phyloP scores from a whole-genome alignment of 306 rosid genomes.

The Neltuma alba region DNA sequence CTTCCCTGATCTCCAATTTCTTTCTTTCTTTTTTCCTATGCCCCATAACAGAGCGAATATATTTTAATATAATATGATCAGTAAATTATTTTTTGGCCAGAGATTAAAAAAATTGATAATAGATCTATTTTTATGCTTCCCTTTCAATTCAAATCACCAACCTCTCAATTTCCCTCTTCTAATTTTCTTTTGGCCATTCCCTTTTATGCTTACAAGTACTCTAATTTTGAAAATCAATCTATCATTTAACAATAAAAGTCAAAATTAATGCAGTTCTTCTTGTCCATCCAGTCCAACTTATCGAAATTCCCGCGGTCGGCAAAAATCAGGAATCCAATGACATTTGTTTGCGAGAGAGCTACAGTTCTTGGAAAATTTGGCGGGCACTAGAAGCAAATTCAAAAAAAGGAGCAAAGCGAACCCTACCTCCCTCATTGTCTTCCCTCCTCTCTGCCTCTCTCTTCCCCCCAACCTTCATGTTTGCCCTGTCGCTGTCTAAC shows the following conservation, averaged over 20 bases:
- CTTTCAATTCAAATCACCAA: background rate
- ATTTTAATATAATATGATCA: background rate
- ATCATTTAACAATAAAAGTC: slow-evolving; percentile 15
- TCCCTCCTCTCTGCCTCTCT: background rate
- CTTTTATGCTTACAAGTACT: too few relatives aligned
- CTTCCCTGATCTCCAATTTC: background rate
- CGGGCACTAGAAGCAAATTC: slow-evolving; percentile 60
- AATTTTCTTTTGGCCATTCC: too few relatives aligned
- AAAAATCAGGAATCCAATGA: slow-evolving; percentile 31
- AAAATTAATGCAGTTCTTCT: background rate
- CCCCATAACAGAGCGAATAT: background rate
- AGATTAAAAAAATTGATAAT: background rate
- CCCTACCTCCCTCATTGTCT: slow-evolving; percentile 45
- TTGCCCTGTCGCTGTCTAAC: background rate
- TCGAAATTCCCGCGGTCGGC: slow-evolving; percentile 53
- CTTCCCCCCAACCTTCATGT: background rate
- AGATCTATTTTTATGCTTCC: background rate
- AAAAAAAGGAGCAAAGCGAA: slow-evolving; percentile 49
- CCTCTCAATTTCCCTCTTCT: slow-evolving; percentile 1
- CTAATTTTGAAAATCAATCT: slow-evolving; percentile 24
- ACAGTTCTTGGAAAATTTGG: slow-evolving; percentile 48
- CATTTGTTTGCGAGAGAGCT: background rate
- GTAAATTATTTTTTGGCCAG: too few relatives aligned
- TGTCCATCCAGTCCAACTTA: background rate
- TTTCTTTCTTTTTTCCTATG: too few relatives aligned